Conservation (phyloP, 345 rosid genomes). For the Ceriops decandra region DNA sequence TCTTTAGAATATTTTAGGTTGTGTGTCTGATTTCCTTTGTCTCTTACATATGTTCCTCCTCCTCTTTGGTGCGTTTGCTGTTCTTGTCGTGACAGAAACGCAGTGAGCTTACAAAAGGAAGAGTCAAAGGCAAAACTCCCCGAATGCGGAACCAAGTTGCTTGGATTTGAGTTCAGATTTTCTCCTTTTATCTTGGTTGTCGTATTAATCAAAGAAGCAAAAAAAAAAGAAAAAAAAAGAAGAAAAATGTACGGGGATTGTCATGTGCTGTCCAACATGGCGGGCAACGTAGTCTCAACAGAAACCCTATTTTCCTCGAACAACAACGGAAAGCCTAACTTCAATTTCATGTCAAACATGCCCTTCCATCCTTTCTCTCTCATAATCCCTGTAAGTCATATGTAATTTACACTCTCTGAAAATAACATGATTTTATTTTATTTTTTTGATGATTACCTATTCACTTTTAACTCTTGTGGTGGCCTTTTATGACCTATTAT, state of each 20-base stretch:
- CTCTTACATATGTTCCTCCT: no score
- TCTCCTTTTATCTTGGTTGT: no score
- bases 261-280: slow-evolving; percentile 62
- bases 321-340: slow-evolving; percentile 68
- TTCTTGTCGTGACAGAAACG: no score
- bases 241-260: slow-evolving; percentile 55
- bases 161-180: no score
- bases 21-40: no score
- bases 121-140: no score
- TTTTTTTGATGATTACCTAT: not conserved
- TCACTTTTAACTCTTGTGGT: no score
- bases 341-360: slow-evolving; percentile 50
- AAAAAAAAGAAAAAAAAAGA: slow-evolving; percentile 8
- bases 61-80: no score
- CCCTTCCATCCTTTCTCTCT: slow-evolving; percentile 63
- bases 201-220: not conserved
- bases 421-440: not conserved
- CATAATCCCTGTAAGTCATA: slow-evolving; percentile 52
- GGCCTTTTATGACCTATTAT: not conserved
- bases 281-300: slow-evolving; percentile 51
- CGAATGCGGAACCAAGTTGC: no score
- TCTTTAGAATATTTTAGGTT: no score
- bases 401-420: no score
- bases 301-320: slow-evolving; percentile 48
- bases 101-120: no score